Conservation (phyloP, 2,329 filamentous ascomycete species). For the Nemania sp. region DNA sequence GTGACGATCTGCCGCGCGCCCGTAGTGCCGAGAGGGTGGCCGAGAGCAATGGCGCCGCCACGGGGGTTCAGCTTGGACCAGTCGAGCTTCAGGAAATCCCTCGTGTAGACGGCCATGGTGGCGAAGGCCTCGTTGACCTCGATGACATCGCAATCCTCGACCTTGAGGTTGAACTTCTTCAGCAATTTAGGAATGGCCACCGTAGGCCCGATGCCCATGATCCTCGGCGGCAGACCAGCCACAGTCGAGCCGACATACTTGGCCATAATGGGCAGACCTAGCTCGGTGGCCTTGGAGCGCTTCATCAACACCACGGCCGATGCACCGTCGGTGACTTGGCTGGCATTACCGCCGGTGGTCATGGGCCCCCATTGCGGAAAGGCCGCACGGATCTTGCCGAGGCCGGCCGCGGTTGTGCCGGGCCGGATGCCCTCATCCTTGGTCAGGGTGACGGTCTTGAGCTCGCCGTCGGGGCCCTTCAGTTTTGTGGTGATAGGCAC, state of each 20-base stretch:
- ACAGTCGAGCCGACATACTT: slow-evolving; percentile 94
- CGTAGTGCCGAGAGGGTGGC: slow-evolving; percentile 80
- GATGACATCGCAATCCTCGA: slow-evolving; percentile 84
- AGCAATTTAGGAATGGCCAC: slow-evolving; percentile 82
- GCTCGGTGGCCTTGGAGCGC: slow-evolving; percentile 81
- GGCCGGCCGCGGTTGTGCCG: slow-evolving; percentile 81
- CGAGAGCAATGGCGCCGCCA: slow-evolving; percentile 81
- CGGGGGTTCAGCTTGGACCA: slow-evolving; percentile 78
- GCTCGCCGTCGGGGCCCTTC: slow-evolving; percentile 81
- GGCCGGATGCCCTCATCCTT: slow-evolving; percentile 89
- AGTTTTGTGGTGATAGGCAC: slow-evolving; percentile 80
- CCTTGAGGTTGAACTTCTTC: slow-evolving; percentile 71
- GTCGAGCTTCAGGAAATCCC: slow-evolving; percentile 71
- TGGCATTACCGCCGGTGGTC: slow-evolving; percentile 91
- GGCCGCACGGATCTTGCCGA: slow-evolving; percentile 84
- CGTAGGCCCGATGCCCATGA: slow-evolving; percentile 93
- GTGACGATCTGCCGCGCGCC: slow-evolving; percentile 85
- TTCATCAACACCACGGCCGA: slow-evolving; percentile 93
- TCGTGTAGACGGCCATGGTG: slow-evolving; percentile 95
- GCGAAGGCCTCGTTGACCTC: slow-evolving; percentile 99
- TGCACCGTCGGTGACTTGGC: slow-evolving; percentile 91
- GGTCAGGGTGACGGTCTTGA: slow-evolving; percentile 76
- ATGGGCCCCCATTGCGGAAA: slow-evolving; percentile 87
- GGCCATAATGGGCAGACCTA: slow-evolving; percentile 88
- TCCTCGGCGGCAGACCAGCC: slow-evolving; percentile 84